phyloP scores from a whole-genome alignment of 306 rosid genomes.

The Argentina anserina region DNA sequence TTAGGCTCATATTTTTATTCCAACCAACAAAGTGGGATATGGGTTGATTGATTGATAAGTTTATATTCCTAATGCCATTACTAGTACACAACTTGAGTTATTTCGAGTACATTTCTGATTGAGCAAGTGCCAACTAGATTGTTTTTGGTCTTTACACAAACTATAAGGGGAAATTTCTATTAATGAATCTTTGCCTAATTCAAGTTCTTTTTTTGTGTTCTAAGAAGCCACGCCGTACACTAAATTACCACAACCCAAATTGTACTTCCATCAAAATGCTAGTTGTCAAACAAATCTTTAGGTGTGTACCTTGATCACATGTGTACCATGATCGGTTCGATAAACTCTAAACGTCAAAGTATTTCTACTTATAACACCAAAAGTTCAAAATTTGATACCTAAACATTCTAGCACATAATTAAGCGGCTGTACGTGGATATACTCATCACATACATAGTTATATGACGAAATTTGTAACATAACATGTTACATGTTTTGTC shows the following conservation, averaged over 20 bases:
- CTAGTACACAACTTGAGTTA: neutral
- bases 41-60: constrained; percentile 10
- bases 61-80: constrained; percentile 8
- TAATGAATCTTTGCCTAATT: neutral
- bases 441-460: too few relatives aligned
- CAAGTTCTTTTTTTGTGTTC: neutral
- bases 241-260: neutral
- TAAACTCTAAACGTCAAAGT: too few relatives aligned
- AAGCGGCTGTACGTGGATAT: too few relatives aligned
- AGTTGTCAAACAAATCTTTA: neutral
- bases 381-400: too few relatives aligned
- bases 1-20: neutral
- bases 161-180: neutral
- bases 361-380: too few relatives aligned
- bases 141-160: neutral
- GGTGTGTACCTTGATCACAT: too few relatives aligned
- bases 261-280: neutral
- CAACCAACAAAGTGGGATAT: neutral
- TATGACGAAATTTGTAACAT: neutral
- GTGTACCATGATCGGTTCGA: too few relatives aligned
- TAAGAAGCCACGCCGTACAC: neutral
- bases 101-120: neutral
- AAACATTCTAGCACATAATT: too few relatives aligned
- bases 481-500: neutral
- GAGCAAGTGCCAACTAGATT: neutral